Evolutionary conservation across 1,284 basidiomycete genomes (phyloP).

Genomic region (Ustilago loliicola): DNA sequence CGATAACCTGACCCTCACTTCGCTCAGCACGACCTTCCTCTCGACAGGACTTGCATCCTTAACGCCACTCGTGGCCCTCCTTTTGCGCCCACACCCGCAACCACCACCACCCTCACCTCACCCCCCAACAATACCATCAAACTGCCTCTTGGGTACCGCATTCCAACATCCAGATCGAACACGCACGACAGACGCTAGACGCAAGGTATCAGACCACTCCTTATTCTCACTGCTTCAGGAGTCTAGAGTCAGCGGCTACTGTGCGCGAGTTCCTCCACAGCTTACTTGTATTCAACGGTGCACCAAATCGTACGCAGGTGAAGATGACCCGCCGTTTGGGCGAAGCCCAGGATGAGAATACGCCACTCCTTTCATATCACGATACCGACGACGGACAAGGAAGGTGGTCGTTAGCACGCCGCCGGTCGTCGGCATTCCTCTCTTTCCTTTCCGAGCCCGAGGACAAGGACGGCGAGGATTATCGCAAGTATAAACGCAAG

Average conservation of each 20-base stretch:
- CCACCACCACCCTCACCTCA: not conserved
- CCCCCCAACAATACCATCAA: too few species aligned
- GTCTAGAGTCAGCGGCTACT: not conserved
- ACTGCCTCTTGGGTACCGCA: too few species aligned
- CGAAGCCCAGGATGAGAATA: constrained; percentile 29
- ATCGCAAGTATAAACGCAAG: constrained; percentile 23
- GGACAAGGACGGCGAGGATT: constrained; percentile 34
- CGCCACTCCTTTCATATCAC: constrained; percentile 26
- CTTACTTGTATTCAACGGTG: not conserved
- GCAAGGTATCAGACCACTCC: not conserved
- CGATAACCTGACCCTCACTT: not conserved
- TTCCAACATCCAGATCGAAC: too few species aligned
- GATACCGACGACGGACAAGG: constrained; percentile 12
- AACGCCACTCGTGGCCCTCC: not conserved
- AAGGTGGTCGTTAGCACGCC: constrained; percentile 31
- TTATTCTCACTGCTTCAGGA: not conserved
- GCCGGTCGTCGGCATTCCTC: constrained; percentile 43
- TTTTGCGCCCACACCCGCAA: not conserved
- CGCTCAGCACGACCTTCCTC: not conserved
- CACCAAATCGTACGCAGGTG: not conserved
- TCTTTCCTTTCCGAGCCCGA: constrained; percentile 48
- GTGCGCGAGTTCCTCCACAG: not conserved
- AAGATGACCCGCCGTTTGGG: constrained; percentile 22
- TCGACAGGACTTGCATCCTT: not conserved
- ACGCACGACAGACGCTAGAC: not conserved